These are phyloP conservation scores for Astrephomene gubernaculifera DNA, from an alignment of 139 green algal species.

Conservation along the genomic window DNA sequence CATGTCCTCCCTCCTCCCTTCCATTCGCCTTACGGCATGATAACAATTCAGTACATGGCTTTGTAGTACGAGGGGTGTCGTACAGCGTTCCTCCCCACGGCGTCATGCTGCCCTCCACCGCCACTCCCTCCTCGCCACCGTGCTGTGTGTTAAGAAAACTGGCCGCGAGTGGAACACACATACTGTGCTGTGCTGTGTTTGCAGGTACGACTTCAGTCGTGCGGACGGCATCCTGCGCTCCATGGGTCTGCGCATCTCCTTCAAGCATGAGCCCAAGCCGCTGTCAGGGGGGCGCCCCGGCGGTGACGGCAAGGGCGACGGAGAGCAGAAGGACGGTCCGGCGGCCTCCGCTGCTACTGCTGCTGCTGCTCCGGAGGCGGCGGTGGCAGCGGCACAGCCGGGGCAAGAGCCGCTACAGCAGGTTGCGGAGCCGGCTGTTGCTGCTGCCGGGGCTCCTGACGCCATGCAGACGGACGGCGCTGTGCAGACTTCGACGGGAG, in stretches of 20 bases:
- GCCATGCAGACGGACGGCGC: not conserved
- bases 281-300: not conserved
- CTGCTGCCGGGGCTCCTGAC: too few relatives aligned
- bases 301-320: not conserved
- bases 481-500: not conserved
- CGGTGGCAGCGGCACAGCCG: not conserved
- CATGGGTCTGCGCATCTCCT: conserved; percentile 63
- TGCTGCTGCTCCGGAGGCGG: not conserved
- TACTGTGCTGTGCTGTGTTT: too few relatives aligned
- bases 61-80: too few relatives aligned
- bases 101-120: too few relatives aligned
- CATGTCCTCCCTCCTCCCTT: too few relatives aligned
- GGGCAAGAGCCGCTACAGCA: not conserved
- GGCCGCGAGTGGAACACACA: not conserved
- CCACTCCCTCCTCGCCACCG: too few relatives aligned
- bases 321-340: not conserved
- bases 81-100: too few relatives aligned
- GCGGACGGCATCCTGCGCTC: conserved; percentile 71
- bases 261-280: conserved; percentile 36
- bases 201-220: conserved; percentile 75
- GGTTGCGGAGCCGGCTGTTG: too few relatives aligned
- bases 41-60: too few relatives aligned
- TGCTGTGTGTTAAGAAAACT: too few relatives aligned
- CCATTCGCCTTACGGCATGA: too few relatives aligned
- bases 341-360: too few relatives aligned